Base-by-base conservation (phyloP, 345 rosid species). In the Brassica cretica region DNA sequence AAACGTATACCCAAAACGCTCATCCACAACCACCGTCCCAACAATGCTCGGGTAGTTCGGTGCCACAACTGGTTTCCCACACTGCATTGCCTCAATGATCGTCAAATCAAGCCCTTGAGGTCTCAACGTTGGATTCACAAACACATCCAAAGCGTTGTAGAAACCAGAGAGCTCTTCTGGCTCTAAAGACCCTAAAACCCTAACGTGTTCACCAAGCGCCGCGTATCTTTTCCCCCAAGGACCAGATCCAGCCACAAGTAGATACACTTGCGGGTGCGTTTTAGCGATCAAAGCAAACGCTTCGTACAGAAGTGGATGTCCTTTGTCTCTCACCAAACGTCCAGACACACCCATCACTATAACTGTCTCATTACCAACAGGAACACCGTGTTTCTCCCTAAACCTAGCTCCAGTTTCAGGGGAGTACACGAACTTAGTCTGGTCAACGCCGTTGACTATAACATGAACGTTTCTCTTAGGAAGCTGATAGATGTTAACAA, bases 101-200 rank as follows among this genome's bases (percentile, higher is more conserved):
- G 98, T 89, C 35, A 87, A 82, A 66, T 90, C 96, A 3, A 90
- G 86, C 16, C 93, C 96, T 68, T 90, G 94, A 1, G 94, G 89
- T 73, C 94, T 84, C 69, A 89, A 62, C 0, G 94, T 89, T 0
- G 98, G 93, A 66, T 88, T 90, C 63, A 93, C 89, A 76, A 90
- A 88, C 82, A 90, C 84, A 72, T 89, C 90, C 8, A 89, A 73
- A 0, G 90, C 89, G 1, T 89, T 89, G 39, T 91, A 89, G 78
- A 90, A 88, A 49, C 82, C 84, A 2, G 89, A 86, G 3, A 90
- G 88, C 64, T 85, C 78, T 2, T 79, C 77, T 6, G 91, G 82
- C 5, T 84, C 89, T 44, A 90, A 66, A 1, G 87, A 80, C 0
- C 96, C 98, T 24, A 89, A 67, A 16, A 87, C 86, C 79, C 74